A percentile compares a stretch with the other conserved stretches of the same genome.
These are phyloP conservation scores for Dioscorea cayenensis DNA, from an alignment of 116 monocot species.

Conservation along the genomic window DNA sequence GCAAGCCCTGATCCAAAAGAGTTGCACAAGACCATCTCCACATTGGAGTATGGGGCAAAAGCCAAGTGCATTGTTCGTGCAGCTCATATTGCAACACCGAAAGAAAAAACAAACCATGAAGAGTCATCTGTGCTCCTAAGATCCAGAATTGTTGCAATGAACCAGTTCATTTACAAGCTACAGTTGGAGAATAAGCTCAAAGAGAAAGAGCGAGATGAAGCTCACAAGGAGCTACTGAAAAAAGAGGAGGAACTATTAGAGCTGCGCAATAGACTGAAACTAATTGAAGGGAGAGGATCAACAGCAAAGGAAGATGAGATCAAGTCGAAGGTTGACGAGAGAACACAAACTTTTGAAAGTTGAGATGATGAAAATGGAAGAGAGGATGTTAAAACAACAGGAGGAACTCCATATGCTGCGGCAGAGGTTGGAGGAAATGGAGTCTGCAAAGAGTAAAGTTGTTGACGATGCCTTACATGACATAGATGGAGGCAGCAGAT, in stretches of 20 bases:
- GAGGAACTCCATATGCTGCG: conserved; percentile 50
- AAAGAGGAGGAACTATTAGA: conserved; percentile 56
- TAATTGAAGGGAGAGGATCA: conserved; percentile 27
- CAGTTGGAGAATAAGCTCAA: conserved; percentile 69
- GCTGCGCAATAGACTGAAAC: conserved; percentile 30
- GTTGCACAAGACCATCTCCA: conserved; percentile 86
- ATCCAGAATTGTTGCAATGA: conserved; percentile 81
- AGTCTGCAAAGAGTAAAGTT: conserved; percentile 15
- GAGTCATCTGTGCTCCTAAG: conserved; percentile 35
- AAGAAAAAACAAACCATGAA: conserved; percentile 25
- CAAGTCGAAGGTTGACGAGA: conserved; percentile 38
- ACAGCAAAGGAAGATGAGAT: conserved; percentile 48
- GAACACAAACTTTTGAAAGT: conserved; percentile 30
- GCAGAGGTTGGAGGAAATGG: conserved; percentile 35
- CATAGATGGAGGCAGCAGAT: conserved; percentile 30
- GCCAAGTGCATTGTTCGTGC: conserved; percentile 92
- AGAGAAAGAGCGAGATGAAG: conserved; percentile 57
- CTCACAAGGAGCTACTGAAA: conserved; percentile 33
- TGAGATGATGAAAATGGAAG: conserved; percentile 64
- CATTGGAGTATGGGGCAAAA: conserved; percentile 94
- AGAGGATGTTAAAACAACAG: conserved; percentile 47
- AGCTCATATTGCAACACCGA: conserved; percentile 64
- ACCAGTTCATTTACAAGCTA: conserved; percentile 84
- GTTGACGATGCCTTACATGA: conserved; percentile 17
- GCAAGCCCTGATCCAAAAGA: conserved; percentile 94